Evolutionary conservation across 2,329 filamentous ascomycete species (phyloP).

Genomic region (Cyphellophora attinorum): DNA sequence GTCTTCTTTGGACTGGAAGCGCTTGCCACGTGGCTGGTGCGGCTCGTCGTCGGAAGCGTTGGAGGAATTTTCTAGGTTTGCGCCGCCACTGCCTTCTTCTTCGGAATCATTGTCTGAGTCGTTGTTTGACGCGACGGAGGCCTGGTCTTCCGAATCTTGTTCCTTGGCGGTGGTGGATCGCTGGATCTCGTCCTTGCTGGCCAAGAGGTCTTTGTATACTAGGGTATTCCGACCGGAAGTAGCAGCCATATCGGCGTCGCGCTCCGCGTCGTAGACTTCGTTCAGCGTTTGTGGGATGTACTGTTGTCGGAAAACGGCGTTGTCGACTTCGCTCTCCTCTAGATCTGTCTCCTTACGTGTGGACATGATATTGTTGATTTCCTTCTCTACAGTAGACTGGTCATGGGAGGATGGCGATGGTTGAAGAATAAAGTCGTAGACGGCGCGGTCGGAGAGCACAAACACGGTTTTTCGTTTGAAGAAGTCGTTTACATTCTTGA

Average conservation of each 20-base stretch:
- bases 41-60: conserved; percentile 25
- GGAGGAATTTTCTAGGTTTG: conserved; percentile 27
- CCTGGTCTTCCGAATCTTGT: conserved; percentile 8
- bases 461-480: conserved; percentile 81
- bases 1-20: conserved; percentile 82
- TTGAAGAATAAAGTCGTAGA: conserved; percentile 74
- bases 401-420: conserved; percentile 42
- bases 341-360: conserved; percentile 38
- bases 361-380: conserved; percentile 59
- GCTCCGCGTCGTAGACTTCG: conserved; percentile 92
- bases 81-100: conserved; percentile 29
- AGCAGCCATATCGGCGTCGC: conserved; percentile 70
- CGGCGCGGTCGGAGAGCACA: conserved; percentile 64
- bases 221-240: conserved; percentile 66
- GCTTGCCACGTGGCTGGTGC: conserved; percentile 52
- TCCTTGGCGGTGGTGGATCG: conserved; percentile 3
- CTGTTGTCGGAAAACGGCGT: conserved; percentile 88
- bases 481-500: conserved; percentile 93
- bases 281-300: conserved; percentile 95
- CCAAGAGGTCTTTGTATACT: conserved; percentile 76
- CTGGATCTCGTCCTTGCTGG: conserved; percentile 45
- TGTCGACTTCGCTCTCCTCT: conserved; percentile 64
- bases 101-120: conserved; percentile 25
- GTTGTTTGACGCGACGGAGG: conserved; percentile 5
- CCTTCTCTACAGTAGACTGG: conserved; percentile 49